A percentile compares a stretch with the other conserved stretches of the same genome.
These are phyloP conservation scores for Rhizophagus prolifer DNA, from an alignment of 192 early-diverging fungal species.

Conservation along the genomic window DNA sequence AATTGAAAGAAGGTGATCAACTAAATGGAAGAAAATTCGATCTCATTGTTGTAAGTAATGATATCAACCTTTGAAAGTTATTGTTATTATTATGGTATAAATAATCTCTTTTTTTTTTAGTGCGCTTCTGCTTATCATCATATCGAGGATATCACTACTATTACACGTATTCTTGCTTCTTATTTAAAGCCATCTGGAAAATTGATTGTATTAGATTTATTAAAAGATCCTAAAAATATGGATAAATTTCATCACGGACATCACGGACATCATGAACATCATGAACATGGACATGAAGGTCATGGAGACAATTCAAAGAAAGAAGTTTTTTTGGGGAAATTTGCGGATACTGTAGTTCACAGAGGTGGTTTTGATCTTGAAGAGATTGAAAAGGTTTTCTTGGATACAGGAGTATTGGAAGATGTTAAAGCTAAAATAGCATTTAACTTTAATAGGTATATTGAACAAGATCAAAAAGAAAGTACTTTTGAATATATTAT, in stretches of 20 bases:
- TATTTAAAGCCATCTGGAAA: slow-evolving; percentile 25
- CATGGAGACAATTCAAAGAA: not conserved
- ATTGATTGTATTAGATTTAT: slow-evolving; percentile 24
- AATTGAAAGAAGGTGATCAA: slow-evolving; percentile 17
- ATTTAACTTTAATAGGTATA: not conserved
- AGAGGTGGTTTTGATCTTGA: slow-evolving; percentile 21
- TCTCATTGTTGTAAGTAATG: slow-evolving; percentile 19
- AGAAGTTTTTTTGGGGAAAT: too few relatives aligned
- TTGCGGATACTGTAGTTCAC: not conserved
- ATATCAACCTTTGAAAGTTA: too few relatives aligned
- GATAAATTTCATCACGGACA: slow-evolving; percentile 3
- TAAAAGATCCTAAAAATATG: not conserved
- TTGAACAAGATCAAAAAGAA: slow-evolving; percentile 12
- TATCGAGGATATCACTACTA: not conserved
- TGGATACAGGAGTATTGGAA: not conserved
- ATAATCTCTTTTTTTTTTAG: slow-evolving; percentile 24
- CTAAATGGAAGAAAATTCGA: slow-evolving; percentile 30
- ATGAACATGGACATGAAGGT: too few relatives aligned
- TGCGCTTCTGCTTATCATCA: slow-evolving; percentile 31
- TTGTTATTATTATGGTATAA: too few relatives aligned
- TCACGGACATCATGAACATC: too few relatives aligned
- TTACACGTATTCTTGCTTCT: not conserved
- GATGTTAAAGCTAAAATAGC: slow-evolving; percentile 1
- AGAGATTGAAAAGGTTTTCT: slow-evolving; percentile 4
- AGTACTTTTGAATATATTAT: slow-evolving; percentile 14